Evolutionary conservation across 208 protist genomes (phyloP).

Genomic region (Crithidia mellificae): DNA sequence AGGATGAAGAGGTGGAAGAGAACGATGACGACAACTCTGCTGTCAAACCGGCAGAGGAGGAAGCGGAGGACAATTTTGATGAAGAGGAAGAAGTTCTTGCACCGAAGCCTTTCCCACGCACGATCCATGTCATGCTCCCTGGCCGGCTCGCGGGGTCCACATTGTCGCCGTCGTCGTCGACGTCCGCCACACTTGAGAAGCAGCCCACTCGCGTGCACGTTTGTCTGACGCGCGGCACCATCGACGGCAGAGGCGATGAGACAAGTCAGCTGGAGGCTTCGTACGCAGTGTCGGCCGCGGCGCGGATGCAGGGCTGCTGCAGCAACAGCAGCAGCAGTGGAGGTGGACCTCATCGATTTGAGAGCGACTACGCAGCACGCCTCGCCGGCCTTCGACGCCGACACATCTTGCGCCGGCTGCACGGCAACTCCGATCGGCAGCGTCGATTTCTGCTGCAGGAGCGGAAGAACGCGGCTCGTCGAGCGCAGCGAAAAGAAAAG

Average conservation of each 20-base stretch:
- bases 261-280: constrained; percentile 4
- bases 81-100: constrained; percentile 31
- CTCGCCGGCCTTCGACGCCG: constrained; percentile 24
- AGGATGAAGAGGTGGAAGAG: constrained; percentile 17
- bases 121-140: constrained; percentile 19
- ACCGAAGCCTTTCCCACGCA: constrained; percentile 27
- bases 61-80: constrained; percentile 35
- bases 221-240: constrained; percentile 26
- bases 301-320: constrained; percentile 20
- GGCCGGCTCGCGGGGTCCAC: neutral
- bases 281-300: neutral
- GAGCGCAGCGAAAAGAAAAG: neutral
- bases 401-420: constrained; percentile 36
- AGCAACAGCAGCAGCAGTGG: too few relatives aligned
- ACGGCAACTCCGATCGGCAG: constrained; percentile 16
- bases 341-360: constrained; percentile 25
- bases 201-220: constrained; percentile 26
- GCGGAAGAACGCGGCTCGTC: constrained; percentile 2
- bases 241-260: constrained; percentile 18
- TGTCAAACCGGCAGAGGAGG: neutral
- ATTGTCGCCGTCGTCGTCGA: too few relatives aligned
- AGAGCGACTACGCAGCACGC: constrained; percentile 27
- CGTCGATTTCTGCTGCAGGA: constrained; percentile 24
- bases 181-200: neutral
- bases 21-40: constrained; percentile 11